Percentiles rank a stretch among this genome's conserved stretches.
These are phyloP conservation scores for Cercospora brassicicola DNA, from an alignment of 2,329 filamentous ascomycete genomes.

Conservation along the genomic window DNA sequence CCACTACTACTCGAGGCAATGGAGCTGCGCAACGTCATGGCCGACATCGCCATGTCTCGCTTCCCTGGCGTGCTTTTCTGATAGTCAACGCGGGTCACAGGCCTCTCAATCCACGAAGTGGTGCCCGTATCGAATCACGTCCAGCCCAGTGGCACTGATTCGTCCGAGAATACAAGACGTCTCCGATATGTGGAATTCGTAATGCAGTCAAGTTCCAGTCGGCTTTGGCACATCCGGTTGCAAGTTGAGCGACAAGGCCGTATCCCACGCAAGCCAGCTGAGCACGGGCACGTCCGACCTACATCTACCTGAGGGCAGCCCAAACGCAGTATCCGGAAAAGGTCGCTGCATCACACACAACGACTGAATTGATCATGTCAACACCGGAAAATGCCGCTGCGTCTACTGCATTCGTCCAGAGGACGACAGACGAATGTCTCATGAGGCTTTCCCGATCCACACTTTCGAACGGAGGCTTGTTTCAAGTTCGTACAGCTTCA, in stretches of 20 bases:
- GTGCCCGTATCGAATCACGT: neutral
- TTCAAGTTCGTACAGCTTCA: constrained; percentile 6
- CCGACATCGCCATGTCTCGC: neutral
- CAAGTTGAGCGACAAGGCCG: neutral
- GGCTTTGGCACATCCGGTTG: neutral
- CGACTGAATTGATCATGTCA: neutral
- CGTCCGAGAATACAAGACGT: neutral
- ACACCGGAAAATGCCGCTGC: neutral
- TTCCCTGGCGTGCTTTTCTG: neutral
- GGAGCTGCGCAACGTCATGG: neutral
- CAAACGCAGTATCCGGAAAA: neutral
- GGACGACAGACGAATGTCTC: neutral
- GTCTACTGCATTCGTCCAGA: neutral
- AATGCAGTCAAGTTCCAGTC: neutral
- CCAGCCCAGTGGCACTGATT: neutral
- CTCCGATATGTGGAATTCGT: neutral
- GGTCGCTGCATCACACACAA: neutral
- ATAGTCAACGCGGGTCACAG: neutral
- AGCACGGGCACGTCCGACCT: neutral
- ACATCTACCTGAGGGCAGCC: neutral
- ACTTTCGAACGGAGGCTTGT: constrained; percentile 9
- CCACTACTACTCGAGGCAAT: neutral
- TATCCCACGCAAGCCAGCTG: neutral
- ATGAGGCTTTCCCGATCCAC: neutral
- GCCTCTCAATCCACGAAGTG: neutral